phyloP scores from a whole-genome alignment of 805 yeast genomes.

The Candida loeiensis region DNA sequence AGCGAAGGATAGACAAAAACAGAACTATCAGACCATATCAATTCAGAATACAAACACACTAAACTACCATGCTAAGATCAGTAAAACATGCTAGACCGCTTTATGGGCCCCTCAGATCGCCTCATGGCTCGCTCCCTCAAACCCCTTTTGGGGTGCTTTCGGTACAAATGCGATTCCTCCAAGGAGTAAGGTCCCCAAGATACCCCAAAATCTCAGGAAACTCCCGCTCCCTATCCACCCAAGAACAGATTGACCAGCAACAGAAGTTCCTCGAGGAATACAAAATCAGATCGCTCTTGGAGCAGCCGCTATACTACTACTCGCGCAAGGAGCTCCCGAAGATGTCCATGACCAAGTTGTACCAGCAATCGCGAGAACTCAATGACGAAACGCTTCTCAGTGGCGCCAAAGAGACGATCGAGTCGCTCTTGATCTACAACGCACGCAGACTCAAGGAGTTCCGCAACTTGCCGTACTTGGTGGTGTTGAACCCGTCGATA shows the following conservation, averaged over 20 bases:
- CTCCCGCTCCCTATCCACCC: background rate
- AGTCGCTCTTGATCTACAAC: conserved; percentile 54
- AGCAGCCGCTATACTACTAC: conserved; percentile 54
- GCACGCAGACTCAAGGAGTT: conserved; percentile 71
- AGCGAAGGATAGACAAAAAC: too few species aligned
- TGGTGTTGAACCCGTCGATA: conserved; percentile 81
- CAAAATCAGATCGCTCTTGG: conserved; percentile 55
- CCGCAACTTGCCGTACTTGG: conserved; percentile 75
- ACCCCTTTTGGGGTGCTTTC: too few species aligned
- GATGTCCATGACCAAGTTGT: conserved; percentile 49
- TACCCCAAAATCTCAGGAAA: background rate
- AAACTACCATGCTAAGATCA: too few species aligned
- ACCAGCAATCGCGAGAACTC: conserved; percentile 39
- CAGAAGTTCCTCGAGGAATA: conserved; percentile 50
- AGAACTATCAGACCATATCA: too few species aligned
- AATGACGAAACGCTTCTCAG: conserved; percentile 33
- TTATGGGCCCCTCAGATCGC: too few species aligned
- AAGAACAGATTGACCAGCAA: conserved; percentile 15
- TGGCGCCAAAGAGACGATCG: conserved; percentile 55
- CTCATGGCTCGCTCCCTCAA: too few species aligned
- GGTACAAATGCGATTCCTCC: too few species aligned
- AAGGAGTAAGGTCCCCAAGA: too few species aligned
- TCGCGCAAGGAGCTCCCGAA: conserved; percentile 52
- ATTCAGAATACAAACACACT: too few species aligned
- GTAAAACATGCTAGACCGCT: too few species aligned